phyloP scores from a whole-genome alignment of 2,329 filamentous ascomycete genomes.

The Colletotrichum tanaceti region DNA sequence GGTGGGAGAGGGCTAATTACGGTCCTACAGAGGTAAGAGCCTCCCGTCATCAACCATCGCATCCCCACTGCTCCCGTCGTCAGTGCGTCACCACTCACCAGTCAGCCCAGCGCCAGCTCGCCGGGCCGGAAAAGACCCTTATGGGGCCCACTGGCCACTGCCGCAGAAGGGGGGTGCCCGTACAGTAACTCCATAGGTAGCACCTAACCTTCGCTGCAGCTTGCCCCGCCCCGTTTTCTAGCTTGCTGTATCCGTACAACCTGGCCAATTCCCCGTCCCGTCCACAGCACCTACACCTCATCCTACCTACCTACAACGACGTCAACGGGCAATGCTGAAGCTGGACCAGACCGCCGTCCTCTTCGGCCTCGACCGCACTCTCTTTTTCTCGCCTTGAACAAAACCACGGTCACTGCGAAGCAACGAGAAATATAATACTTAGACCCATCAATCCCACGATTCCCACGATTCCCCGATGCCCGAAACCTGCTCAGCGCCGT shows the following conservation, averaged over 20 bases:
- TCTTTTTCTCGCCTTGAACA: neutral
- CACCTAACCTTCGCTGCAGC: constrained; percentile 27
- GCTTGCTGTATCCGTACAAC: constrained; percentile 37
- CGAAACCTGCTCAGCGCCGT: constrained; percentile 47
- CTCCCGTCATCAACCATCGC: constrained; percentile 1
- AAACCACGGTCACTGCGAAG: neutral
- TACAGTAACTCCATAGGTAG: no score
- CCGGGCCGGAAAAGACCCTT: constrained; percentile 28
- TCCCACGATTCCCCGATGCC: constrained; percentile 41
- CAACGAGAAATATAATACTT: neutral
- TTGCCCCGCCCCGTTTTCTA: constrained; percentile 30
- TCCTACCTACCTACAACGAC: constrained; percentile 31
- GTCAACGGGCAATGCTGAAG: constrained; percentile 36
- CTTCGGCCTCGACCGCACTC: constrained; percentile 26
- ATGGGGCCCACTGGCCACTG: constrained; percentile 20
- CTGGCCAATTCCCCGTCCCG: constrained; percentile 33
- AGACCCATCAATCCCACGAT: neutral
- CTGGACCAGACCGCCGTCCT: constrained; percentile 26
- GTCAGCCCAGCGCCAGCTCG: constrained; percentile 1
- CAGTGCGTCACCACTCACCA: constrained; percentile 19
- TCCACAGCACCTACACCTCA: constrained; percentile 7
- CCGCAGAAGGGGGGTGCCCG: neutral
- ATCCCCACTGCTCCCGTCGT: constrained; percentile 8
- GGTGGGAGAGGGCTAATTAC: neutral
- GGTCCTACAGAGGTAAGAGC: neutral